phyloP scores from a whole-genome alignment of 371 early-diverging fungal genomes.

The Apophysomyces variabilis region DNA sequence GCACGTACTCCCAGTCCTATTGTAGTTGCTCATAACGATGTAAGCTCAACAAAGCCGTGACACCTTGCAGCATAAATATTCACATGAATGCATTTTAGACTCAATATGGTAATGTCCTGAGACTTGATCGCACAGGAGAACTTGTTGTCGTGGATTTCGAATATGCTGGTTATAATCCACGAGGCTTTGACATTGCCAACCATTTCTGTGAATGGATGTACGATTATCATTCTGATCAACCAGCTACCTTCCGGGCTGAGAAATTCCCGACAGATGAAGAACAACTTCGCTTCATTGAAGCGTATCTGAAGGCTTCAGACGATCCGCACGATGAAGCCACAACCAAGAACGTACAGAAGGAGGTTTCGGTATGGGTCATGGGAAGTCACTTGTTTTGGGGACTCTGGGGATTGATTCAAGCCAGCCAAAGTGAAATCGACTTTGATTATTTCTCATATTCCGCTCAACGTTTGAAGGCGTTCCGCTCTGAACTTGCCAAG shows the following conservation, averaged over 20 bases:
- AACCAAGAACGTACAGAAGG: constrained; percentile 29
- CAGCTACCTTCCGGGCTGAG: constrained; percentile 52
- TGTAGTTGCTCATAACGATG: constrained; percentile 69
- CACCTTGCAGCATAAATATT: background rate
- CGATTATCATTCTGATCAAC: constrained; percentile 68
- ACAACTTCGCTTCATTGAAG: constrained; percentile 61
- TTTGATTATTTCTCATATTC: constrained; percentile 82
- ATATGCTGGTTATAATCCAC: constrained; percentile 85
- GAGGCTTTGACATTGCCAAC: constrained; percentile 86
- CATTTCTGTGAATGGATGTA: constrained; percentile 93
- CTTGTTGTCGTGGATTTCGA: constrained; percentile 84
- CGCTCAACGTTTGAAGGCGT: constrained; percentile 60
- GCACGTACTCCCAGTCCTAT: constrained; percentile 45
- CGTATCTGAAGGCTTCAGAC: constrained; percentile 60
- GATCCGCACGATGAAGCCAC: constrained; percentile 7
- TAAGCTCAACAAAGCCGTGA: constrained; percentile 13
- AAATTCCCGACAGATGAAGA: constrained; percentile 65
- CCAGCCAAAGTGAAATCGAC: constrained; percentile 77
- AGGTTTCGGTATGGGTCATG: constrained; percentile 58
- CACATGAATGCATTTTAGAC: constrained; percentile 35
- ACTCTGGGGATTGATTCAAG: constrained; percentile 85
- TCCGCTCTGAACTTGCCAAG: constrained; percentile 25
- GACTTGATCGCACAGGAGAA: constrained; percentile 54
- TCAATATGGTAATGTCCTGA: constrained; percentile 86
- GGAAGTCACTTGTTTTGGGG: constrained; percentile 82